phyloP scores from a whole-genome alignment of 2,329 filamentous ascomycete genomes.

The Colletotrichum shisoi region DNA sequence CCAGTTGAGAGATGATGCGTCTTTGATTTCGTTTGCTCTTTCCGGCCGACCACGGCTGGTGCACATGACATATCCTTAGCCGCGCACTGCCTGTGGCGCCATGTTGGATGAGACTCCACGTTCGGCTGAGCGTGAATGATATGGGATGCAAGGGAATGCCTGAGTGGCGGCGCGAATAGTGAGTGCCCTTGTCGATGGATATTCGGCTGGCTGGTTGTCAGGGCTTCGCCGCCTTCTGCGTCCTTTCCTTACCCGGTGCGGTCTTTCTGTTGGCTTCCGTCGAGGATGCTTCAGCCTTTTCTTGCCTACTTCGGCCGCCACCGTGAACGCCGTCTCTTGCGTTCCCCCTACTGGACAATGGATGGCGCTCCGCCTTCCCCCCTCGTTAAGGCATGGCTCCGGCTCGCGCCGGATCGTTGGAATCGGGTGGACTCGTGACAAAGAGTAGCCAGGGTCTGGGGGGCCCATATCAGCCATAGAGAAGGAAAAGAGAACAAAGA shows the following conservation, averaged over 20 bases:
- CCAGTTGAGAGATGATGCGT: neutral
- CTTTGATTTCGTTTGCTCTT: neutral
- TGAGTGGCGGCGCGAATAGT: neutral
- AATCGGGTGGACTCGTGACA: conserved; percentile 30
- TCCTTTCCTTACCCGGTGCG: neutral
- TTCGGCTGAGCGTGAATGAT: neutral
- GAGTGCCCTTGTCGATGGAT: neutral
- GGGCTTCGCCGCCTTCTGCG: neutral
- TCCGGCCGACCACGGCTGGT: no score
- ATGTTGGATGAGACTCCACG: neutral
- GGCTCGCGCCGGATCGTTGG: conserved; percentile 24
- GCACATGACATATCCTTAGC: neutral
- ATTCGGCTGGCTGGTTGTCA: neutral
- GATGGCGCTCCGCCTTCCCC: conserved; percentile 3
- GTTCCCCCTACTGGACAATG: conserved; percentile 2
- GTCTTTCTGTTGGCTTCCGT: neutral
- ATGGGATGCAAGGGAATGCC: neutral
- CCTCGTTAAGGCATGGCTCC: conserved; percentile 27
- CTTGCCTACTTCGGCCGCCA: neutral
- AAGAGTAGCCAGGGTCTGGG: conserved; percentile 21
- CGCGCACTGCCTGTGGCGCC: neutral
- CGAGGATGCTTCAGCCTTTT: neutral
- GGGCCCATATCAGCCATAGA: conserved; percentile 13
- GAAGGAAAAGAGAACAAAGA: conserved; percentile 26
- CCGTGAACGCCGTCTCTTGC: neutral